Evolutionary conservation across 139 green algal genomes (phyloP).

Genomic region (Trebouxia sp.): DNA sequence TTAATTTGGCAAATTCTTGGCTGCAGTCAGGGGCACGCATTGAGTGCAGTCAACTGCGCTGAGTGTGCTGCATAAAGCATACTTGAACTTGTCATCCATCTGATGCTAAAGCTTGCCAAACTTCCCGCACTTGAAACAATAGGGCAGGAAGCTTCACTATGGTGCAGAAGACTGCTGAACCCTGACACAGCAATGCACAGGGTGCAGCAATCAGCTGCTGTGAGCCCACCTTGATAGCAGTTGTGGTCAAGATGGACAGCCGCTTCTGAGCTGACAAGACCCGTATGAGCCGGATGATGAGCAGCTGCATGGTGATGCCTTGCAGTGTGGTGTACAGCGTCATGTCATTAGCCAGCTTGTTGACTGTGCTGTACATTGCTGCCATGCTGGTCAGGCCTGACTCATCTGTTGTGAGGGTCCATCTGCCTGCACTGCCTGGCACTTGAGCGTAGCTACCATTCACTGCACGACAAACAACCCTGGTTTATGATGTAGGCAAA

Average conservation of each 20-base stretch:
- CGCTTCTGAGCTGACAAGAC: conserved; percentile 27
- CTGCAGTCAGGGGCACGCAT: no score
- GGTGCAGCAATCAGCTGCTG: neutral
- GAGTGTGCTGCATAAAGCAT: no score
- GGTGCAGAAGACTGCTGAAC: neutral
- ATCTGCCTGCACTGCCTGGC: neutral
- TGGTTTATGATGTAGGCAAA: no score
- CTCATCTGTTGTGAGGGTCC: neutral
- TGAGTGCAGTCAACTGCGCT: no score
- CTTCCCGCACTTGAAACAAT: neutral
- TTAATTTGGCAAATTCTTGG: no score
- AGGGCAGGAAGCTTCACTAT: neutral
- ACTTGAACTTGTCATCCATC: no score
- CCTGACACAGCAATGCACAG: neutral
- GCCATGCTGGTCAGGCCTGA: conserved; percentile 8
- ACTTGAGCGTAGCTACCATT: neutral
- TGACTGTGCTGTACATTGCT: neutral
- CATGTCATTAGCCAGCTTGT: neutral
- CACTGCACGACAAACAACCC: no score
- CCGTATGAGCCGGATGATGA: neutral
- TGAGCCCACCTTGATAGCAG: neutral
- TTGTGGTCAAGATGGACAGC: conserved; percentile 24
- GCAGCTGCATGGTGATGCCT: conserved; percentile 25
- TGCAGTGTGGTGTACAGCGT: conserved; percentile 19
- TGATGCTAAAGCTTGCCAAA: neutral